phyloP scores from a whole-genome alignment of 148 eudicot species.

The Talinum fruticosum region DNA sequence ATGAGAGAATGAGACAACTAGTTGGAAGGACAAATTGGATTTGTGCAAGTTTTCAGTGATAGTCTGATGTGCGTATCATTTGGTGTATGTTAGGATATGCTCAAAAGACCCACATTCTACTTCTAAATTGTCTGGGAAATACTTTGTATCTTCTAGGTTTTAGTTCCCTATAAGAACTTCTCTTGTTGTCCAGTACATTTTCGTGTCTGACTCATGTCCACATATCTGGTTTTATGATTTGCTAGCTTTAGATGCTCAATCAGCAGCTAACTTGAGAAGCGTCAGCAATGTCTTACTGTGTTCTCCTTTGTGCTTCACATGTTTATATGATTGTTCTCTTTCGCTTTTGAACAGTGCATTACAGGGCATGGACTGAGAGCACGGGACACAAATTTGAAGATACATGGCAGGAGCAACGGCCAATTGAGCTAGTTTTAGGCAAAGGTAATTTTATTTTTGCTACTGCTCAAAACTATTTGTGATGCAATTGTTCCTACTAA shows the following conservation, averaged over 20 bases:
- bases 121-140: background rate
- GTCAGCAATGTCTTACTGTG: background rate
- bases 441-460: constrained; percentile 54
- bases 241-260: background rate
- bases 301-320: background rate
- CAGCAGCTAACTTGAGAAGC: background rate
- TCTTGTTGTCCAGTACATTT: background rate
- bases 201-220: background rate
- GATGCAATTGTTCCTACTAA: background rate
- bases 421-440: constrained; percentile 74
- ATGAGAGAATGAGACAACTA: background rate
- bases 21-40: background rate
- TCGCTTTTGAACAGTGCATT: constrained; percentile 56
- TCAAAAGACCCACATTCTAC: background rate
- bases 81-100: background rate
- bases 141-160: background rate
- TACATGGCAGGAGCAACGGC: constrained; percentile 92
- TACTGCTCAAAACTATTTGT: background rate
- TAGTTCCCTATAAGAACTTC: background rate
- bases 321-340: constrained; percentile 10
- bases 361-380: constrained; percentile 92
- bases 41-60: no score
- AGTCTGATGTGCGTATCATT: background rate
- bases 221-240: background rate
- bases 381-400: constrained; percentile 95